These are phyloP conservation scores for Asterochloris erici DNA, from an alignment of 139 green algal genomes.

Conservation along the genomic window DNA sequence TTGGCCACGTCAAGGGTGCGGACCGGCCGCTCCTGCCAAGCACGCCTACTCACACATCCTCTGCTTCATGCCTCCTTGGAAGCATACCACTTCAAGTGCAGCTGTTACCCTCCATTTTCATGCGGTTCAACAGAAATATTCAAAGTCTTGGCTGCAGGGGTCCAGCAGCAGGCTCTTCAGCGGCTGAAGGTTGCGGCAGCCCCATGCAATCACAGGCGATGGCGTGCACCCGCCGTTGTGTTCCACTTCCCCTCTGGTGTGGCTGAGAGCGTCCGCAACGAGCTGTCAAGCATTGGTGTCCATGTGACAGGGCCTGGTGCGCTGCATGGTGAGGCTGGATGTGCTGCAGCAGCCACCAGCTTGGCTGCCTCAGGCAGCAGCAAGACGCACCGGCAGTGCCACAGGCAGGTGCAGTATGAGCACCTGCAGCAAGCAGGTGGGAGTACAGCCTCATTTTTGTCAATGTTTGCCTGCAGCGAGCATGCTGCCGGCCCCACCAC, in stretches of 20 bases:
- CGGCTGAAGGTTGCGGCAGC: slow-evolving; percentile 36
- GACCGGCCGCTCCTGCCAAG: not conserved
- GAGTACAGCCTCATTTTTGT: too few species aligned
- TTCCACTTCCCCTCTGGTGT: slow-evolving; percentile 32
- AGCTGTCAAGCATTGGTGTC: slow-evolving; percentile 41
- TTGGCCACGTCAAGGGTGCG: slow-evolving; percentile 1
- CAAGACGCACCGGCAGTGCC: too few species aligned
- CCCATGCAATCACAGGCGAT: slow-evolving; percentile 31
- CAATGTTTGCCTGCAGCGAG: not conserved
- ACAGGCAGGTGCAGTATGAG: too few species aligned
- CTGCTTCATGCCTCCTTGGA: not conserved
- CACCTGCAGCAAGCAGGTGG: too few species aligned
- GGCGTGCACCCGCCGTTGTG: slow-evolving; percentile 35
- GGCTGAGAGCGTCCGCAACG: slow-evolving; percentile 14
- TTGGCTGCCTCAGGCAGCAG: too few species aligned
- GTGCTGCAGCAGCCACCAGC: too few species aligned
- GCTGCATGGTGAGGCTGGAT: not conserved
- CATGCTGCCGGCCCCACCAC: slow-evolving; percentile 19
- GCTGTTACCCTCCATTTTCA: not conserved
- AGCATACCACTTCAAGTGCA: not conserved
- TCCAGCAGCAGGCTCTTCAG: slow-evolving; percentile 46
- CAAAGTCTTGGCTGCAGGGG: slow-evolving; percentile 13
- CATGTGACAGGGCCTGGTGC: slow-evolving; percentile 25
- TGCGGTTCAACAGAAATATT: not conserved
- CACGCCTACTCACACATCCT: not conserved